Base-by-base conservation (phyloP, 2,329 filamentous ascomycete species). In the Talaromyces sp. region DNA sequence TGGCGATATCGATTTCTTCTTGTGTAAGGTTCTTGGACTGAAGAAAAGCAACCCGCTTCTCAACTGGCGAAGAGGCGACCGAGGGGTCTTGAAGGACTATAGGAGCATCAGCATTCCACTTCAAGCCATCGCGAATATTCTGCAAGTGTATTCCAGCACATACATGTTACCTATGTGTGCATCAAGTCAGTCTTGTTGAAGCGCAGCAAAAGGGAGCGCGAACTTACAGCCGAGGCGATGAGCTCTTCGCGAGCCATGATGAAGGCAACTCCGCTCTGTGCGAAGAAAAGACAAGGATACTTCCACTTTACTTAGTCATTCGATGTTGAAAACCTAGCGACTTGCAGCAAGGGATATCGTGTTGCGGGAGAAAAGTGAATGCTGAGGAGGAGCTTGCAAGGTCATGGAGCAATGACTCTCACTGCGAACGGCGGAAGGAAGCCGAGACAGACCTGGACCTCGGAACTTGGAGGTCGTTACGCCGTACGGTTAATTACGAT, bases 1-100 rank as follows among this genome's bases (percentile, higher is more conserved):
- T 83, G 17, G 96, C 90, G 41, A 86, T 82, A 71, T 95, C 90
- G 70, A 99, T 89, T 78, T 99, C 96, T 77, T 98, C 93, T 74
- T 95, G 90, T 0, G 93, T 98, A 58, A 99, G 84, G 75, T 99
- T 98, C 79, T 99, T 99, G 8, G 93, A 96, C 75, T 93, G 90
- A 21, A 99, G 83, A 69, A 99, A 99, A 9, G 92, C 89, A 62
- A 98, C 85, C 65, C 91, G 88, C 77, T 95, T 97, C 71, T 98
- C 95, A 64, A 96, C 80, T n/a, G 95, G 89, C 5, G 95, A 93
- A 10, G 87, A 86, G 41, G 91, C 86, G 67, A 99, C 93, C 56
- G 89, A 96, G 11, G 95, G 93, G 74, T 99, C 95, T 78, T 96
- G 91, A 63, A 99, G 86, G 77, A 99, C 91, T 93, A 71, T 62